Base-by-base conservation (phyloP, 2,329 filamentous ascomycete genomes). In the Pseudogymnoascus destructans region DNA sequence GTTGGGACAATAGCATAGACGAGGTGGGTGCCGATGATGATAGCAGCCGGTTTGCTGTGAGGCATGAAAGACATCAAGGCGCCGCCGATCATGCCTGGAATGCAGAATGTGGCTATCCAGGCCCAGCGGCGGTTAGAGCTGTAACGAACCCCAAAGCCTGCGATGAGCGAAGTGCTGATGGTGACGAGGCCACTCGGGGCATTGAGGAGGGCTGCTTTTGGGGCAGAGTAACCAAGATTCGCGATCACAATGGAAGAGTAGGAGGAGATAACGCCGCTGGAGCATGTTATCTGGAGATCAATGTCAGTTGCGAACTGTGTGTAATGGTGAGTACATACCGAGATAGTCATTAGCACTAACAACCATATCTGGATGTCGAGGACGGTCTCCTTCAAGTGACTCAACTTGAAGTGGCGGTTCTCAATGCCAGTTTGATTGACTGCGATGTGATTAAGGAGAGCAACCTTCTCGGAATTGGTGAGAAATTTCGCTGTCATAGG, bases 351-450 rank as follows among this genome's bases (percentile, higher is more conserved):
- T 52, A 10, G 9, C 36, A 76, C 68, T 30, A 75, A 10, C 46
- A 52, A 17, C 46, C 46, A 52, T 52, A 52, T 52, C 17, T 52
- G 46, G 5, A 30, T 6, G 11, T 56, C 59, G 4, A 58, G 21
- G 0, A 79, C 63, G 3, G 76, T 73, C 64, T 82, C 80, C 1
- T 76, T 55, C 4, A 82, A 72, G 65, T 82, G 77, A 61, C 71
- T 73, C 59, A 70, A 66, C 19, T 77, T 78, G 66, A 82, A 81
- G 61, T 75, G 74, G 62, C 73, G 76, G 63, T 74, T 79, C 57
- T 75, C 72, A 32, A 82, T 75, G 33, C 80, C 80, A 4, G 78
- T 81, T 69, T 82, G 76, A 67, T 84, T 82, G 59, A 76, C 72
- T 38, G 73, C 75, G 58, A 80, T 72, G 58, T 77, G 74, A 67